Evolutionary conservation across 2,329 filamentous ascomycete species (phyloP), one percentile per base, ranked within the genome.

Genomic region (Pleoardoris graminearum): DNA sequence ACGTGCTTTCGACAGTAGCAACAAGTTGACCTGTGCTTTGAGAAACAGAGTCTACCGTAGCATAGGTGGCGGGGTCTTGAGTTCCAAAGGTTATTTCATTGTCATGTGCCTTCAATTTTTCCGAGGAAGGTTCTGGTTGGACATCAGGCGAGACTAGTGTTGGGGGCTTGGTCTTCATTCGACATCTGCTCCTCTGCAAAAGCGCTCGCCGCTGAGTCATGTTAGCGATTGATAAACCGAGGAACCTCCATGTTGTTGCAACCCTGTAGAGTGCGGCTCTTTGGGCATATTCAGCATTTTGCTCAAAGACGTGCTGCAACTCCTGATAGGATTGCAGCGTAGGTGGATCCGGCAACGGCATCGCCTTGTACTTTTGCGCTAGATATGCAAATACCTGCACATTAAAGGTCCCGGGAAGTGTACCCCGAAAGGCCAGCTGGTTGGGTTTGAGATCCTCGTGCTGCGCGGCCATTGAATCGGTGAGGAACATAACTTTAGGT

Each of bases 221-320:
- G 51, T 79, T 75, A 2, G 78, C 64, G 48, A 83, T 73, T 22
- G 78, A 76, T 50, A 77, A 75, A 48, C 79, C 80, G 29, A 85
- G 68, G 19, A 86, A 77, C 48, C 77, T 79, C 83, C 83, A 87
- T 17, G 82, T 82, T 57, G 85, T 80, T 27, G 84, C 80, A 39
- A 83, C 70, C 48, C 79, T 76, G 58, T 79, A 74, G 55, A 79
- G 70, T 33, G 78, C 77, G 29, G 77, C 76, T 51, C 75, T 71
- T 55, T 82, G 76, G 22, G 82, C 82, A 57, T 80, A 76, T 39
- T 76, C 71, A 4, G 80, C 80, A 67, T 85, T 86, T 29, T 78
- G 75, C 48, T 80, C 75, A 44, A 85, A 79, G 5, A 76, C 74
- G 8, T 76, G 72, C 32, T 70, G 61, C 11, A 76, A 30, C 4